A percentile compares a stretch with the other conserved stretches of the same genome.
phyloP scores from a whole-genome alignment of 2,329 filamentous ascomycete species.

The Trichoderma lentiforme region DNA sequence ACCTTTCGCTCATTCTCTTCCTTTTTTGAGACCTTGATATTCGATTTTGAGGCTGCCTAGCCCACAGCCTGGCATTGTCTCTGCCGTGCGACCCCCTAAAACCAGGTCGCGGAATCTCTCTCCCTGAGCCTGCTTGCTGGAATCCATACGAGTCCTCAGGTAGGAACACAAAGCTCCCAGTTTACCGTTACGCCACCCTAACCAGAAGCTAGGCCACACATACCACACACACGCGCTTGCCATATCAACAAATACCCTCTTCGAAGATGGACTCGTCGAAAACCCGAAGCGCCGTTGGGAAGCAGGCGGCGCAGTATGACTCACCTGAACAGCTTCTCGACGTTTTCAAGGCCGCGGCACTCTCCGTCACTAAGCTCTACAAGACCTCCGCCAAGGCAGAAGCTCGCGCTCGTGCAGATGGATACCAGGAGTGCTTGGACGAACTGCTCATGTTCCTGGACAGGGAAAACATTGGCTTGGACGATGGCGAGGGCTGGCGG shows the following conservation, averaged over 20 bases:
- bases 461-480: constrained; percentile 71
- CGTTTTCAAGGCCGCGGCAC: constrained; percentile 85
- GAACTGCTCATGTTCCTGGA: constrained; percentile 85
- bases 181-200: constrained; percentile 9
- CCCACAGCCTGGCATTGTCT: background rate
- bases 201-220: background rate
- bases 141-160: background rate
- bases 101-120: background rate
- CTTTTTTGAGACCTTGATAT: background rate
- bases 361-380: constrained; percentile 94
- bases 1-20: background rate
- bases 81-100: constrained; percentile 3
- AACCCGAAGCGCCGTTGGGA: constrained; percentile 25
- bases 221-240: background rate
- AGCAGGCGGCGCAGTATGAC: constrained; percentile 33
- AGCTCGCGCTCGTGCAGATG: constrained; percentile 69
- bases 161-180: constrained; percentile 13
- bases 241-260: background rate
- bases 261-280: constrained; percentile 18
- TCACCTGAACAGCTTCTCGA: constrained; percentile 69
- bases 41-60: background rate
- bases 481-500: constrained; percentile 71
- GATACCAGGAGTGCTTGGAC: constrained; percentile 91
- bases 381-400: constrained; percentile 82
- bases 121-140: background rate